Percentiles rank a stretch among this genome's conserved stretches.
Evolutionary conservation across 495 filamentous ascomycete genomes (phyloP).

Genomic region (Parmelia sp.): DNA sequence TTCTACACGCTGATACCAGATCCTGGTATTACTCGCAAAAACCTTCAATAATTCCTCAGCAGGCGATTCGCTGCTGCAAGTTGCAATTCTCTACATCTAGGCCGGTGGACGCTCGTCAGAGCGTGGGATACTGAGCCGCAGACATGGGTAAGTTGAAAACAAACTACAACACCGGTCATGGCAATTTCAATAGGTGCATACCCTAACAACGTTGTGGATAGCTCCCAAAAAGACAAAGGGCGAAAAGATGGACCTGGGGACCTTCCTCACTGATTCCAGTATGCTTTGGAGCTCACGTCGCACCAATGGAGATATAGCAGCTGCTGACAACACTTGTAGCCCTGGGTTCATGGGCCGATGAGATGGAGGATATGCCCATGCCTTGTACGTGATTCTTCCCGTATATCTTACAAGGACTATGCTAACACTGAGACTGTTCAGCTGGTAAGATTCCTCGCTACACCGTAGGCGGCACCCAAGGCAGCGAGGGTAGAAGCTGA

Average conservation of each 20-base stretch:
- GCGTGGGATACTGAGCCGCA: slow-evolving; percentile 47
- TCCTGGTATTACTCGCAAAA: background rate
- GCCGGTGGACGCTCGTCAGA: slow-evolving; percentile 21
- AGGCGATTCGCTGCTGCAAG: background rate
- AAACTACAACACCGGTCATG: slow-evolving; percentile 19
- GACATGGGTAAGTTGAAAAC: slow-evolving; percentile 70
- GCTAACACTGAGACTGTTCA: background rate
- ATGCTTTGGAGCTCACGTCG: slow-evolving; percentile 32
- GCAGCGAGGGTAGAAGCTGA: slow-evolving; percentile 1
- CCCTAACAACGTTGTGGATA: slow-evolving; percentile 42
- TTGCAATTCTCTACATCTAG: background rate
- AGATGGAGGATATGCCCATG: slow-evolving; percentile 82
- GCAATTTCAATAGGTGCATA: slow-evolving; percentile 16
- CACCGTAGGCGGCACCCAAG: background rate
- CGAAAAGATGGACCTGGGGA: slow-evolving; percentile 89
- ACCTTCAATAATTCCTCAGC: background rate
- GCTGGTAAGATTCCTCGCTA: slow-evolving; percentile 46
- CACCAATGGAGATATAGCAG: slow-evolving; percentile 22
- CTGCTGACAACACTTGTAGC: slow-evolving; percentile 49
- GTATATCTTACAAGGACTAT: background rate
- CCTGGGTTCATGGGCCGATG: slow-evolving; percentile 94
- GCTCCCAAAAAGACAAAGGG: slow-evolving; percentile 80
- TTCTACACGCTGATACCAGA: background rate
- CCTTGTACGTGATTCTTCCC: slow-evolving; percentile 29
- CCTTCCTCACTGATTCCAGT: slow-evolving; percentile 86